Conservation (phyloP, 2,329 filamentous ascomycete genomes). For the Exophiala sideris region DNA sequence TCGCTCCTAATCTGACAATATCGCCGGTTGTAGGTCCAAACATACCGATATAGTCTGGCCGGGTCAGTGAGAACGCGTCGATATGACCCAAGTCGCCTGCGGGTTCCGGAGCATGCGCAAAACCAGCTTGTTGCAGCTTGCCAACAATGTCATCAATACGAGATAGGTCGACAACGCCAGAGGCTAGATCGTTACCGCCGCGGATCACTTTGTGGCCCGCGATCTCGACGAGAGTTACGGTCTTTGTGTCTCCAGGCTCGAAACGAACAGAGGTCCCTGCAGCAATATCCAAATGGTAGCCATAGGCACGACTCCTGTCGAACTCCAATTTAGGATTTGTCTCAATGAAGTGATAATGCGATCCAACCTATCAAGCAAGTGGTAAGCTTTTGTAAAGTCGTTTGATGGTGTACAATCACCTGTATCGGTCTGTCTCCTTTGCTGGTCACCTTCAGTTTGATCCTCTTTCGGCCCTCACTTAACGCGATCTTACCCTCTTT, state of each 20-base stretch:
- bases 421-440: conserved; percentile 87
- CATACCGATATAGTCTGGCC: conserved; percentile 78
- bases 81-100: conserved; percentile 54
- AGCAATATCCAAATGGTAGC: conserved; percentile 82
- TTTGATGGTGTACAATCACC: conserved; percentile 45
- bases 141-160: conserved; percentile 64
- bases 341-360: conserved; percentile 95
- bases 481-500: conserved; percentile 65
- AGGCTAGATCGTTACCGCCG: conserved; percentile 78
- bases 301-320: conserved; percentile 77
- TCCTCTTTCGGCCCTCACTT: conserved; percentile 70
- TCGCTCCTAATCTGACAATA: conserved; percentile 73
- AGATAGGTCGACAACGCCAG: conserved; percentile 64
- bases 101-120: conserved; percentile 71
- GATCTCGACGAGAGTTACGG: conserved; percentile 85
- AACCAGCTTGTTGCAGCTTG: conserved; percentile 68
- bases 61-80: conserved; percentile 67
- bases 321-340: conserved; percentile 88
- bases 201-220: conserved; percentile 74
- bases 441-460: conserved; percentile 74
- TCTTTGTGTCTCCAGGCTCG: conserved; percentile 89
- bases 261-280: conserved; percentile 91
- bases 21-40: conserved; percentile 92
- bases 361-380: conserved; percentile 59
- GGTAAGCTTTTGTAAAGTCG: not conserved